Evolutionary conservation across 140 eudicot species (phyloP).

Genomic region (Stevia rebaudiana): DNA sequence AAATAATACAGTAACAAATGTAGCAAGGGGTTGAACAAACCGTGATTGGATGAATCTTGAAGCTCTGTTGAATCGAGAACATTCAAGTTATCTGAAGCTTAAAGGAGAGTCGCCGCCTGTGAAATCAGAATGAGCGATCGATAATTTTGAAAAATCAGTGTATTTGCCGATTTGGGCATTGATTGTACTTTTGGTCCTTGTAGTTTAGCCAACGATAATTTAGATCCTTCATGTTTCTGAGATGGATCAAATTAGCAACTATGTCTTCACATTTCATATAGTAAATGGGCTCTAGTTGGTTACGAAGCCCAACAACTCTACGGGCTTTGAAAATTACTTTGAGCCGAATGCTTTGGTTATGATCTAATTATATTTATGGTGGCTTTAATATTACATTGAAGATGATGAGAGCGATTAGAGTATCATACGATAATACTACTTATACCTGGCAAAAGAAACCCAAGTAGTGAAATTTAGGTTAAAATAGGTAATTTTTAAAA

Average conservation of each 20-base stretch:
- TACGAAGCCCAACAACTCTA: not conserved
- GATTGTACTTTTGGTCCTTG: constrained; percentile 14
- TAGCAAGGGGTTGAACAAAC: constrained; percentile 4
- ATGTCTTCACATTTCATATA: not conserved
- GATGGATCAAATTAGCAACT: not conserved
- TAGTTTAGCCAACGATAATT: not conserved
- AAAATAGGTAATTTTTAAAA: too few relatives aligned
- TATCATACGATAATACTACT: too few relatives aligned
- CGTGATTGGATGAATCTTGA: constrained; percentile 14
- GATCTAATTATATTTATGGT: too few relatives aligned
- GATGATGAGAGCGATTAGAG: too few relatives aligned
- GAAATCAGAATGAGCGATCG: constrained; percentile 21
- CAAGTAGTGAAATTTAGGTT: too few relatives aligned
- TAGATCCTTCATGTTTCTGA: constrained; percentile 1
- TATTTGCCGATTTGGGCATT: too few relatives aligned
- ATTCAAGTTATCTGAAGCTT: constrained; percentile 15
- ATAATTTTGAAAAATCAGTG: not conserved
- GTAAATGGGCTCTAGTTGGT: not conserved
- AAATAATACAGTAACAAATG: not conserved
- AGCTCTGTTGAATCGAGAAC: not conserved
- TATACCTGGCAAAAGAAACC: too few relatives aligned
- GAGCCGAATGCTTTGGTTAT: too few relatives aligned
- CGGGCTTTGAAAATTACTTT: not conserved
- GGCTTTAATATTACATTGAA: too few relatives aligned
- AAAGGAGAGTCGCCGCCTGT: constrained; percentile 27